Evolutionary conservation across 2,329 filamentous ascomycete species (phyloP), one percentile per base, ranked within the genome.

Genomic region (Ceratocystis diversiconidia): DNA sequence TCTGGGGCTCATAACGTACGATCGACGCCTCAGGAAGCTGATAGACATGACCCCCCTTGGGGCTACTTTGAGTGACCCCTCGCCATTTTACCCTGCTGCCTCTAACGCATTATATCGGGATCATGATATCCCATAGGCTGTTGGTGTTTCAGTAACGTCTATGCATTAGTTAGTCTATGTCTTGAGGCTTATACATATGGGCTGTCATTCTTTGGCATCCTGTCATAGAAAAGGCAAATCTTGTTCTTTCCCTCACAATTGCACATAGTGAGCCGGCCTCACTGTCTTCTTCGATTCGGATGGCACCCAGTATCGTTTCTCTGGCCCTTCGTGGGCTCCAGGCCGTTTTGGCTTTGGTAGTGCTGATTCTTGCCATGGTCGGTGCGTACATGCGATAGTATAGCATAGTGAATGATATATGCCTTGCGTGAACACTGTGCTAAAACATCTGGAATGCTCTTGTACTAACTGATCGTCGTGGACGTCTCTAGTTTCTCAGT

Each of bases 401-500:
- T 3, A 12, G 36, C 36, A 41, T 12, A 41, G 10, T 4, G 10
- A 12, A 41, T 12, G 36, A 12, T 12, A 12, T 12, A 36, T 41
- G 10, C 2, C n/a, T 50, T 22, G n/a, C 7, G 19, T 8, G n/a
- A 25, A 50, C 17, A 50, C 3, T 52, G 19, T 15, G 8, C 48
- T 4, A 41, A 41, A 41, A 5, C 17, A 17, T 12, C 28, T 59
- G 55, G 28, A 32, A 19, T 59, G 15, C 28, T 7, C 10, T 5
- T 36, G 15, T 36, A 19, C 55, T 59, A 30, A 59, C 55, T 36
- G 50, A 17, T n/a, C 10, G n/a, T 17, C 22, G 15, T 30, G 43
- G 17, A 0, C 63, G 8, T 50, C 36, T n/a, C 28, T n/a, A 86
- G 84, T 86, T 65, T 76, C 80, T 69, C 77, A 85, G 73, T 85